Percentiles rank a stretch among this genome's conserved stretches.
These are phyloP conservation scores for Pyrenophora seminiperda DNA, from an alignment of 2,329 filamentous ascomycete species.

Conservation along the genomic window DNA sequence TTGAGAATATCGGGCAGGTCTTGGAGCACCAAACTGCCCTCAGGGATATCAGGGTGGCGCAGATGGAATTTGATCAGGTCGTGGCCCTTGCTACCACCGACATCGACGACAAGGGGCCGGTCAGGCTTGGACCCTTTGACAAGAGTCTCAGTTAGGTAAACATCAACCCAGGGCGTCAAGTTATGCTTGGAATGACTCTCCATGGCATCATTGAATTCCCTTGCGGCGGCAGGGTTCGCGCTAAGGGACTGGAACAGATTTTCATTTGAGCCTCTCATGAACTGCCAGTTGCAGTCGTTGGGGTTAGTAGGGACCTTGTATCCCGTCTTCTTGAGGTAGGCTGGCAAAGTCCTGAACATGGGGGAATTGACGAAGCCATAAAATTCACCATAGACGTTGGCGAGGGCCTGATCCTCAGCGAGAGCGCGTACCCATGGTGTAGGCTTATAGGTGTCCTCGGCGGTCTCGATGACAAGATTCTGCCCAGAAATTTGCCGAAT, in stretches of 20 bases:
- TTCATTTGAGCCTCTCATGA: conserved; percentile 7
- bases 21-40: conserved; percentile 6
- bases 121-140: conserved; percentile 1
- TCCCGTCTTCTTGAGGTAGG: conserved; percentile 8
- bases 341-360: conserved; percentile 9
- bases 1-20: conserved; percentile 8
- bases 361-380: conserved; percentile 10
- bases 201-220: conserved; percentile 10
- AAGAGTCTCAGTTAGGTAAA: conserved; percentile 6
- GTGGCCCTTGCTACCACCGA: conserved; percentile 11
- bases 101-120: conserved; percentile 5
- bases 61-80: conserved; percentile 7
- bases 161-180: conserved; percentile 9
- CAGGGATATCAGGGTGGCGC: conserved; percentile 4
- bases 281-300: conserved; percentile 11
- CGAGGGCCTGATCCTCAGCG: conserved; percentile 8
- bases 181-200: conserved; percentile 8
- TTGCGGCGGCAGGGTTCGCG: conserved; percentile 11
- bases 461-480: conserved; percentile 3
- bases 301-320: conserved; percentile 7
- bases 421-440: conserved; percentile 8
- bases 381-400: conserved; percentile 9
- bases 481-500: no score
- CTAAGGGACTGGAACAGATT: conserved; percentile 8
- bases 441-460: conserved; percentile 7